A percentile compares a stretch with the other conserved stretches of the same genome.
Evolutionary conservation across 2,329 filamentous ascomycete genomes (phyloP).

Genomic region (Polychaeton citri): DNA sequence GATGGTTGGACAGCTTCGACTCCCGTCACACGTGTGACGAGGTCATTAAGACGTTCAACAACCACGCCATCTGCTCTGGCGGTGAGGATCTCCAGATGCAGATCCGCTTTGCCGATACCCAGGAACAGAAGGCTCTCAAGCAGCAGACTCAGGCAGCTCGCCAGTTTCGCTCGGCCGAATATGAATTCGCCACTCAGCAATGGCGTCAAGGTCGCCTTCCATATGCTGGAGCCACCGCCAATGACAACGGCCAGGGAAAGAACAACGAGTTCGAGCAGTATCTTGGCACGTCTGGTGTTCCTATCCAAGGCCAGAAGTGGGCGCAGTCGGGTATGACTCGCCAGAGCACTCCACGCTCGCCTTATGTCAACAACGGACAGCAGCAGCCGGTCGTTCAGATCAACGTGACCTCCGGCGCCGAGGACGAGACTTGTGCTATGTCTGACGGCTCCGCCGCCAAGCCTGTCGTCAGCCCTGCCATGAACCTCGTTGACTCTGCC

Average conservation of each 20-base stretch:
- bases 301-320: slow-evolving; percentile 23
- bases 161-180: slow-evolving; percentile 92
- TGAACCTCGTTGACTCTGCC: slow-evolving; percentile 15
- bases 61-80: slow-evolving; percentile 42
- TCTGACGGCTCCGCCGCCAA: slow-evolving; percentile 9
- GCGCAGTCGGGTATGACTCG: slow-evolving; percentile 18
- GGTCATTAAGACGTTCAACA: slow-evolving; percentile 77
- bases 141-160: slow-evolving; percentile 89
- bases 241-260: slow-evolving; percentile 10
- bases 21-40: slow-evolving; percentile 78
- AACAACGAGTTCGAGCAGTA: slow-evolving; percentile 25
- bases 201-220: slow-evolving; percentile 19
- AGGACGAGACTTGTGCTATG: slow-evolving; percentile 6
- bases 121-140: slow-evolving; percentile 93
- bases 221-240: slow-evolving; percentile 11
- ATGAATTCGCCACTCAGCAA: slow-evolving; percentile 34
- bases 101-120: slow-evolving; percentile 93
- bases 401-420: slow-evolving; percentile 9
- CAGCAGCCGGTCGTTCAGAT: slow-evolving; percentile 13
- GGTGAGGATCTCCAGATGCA: slow-evolving; percentile 73
- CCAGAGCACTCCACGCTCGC: slow-evolving; percentile 11
- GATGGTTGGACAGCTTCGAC: slow-evolving; percentile 57
- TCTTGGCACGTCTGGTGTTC: slow-evolving; percentile 17
- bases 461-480: slow-evolving; percentile 10
- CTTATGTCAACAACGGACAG: slow-evolving; percentile 14